Evolutionary conservation across 179 eudicot species (phyloP), one percentile per base, ranked within the genome.

Genomic region (Spinacia oleracea): DNA sequence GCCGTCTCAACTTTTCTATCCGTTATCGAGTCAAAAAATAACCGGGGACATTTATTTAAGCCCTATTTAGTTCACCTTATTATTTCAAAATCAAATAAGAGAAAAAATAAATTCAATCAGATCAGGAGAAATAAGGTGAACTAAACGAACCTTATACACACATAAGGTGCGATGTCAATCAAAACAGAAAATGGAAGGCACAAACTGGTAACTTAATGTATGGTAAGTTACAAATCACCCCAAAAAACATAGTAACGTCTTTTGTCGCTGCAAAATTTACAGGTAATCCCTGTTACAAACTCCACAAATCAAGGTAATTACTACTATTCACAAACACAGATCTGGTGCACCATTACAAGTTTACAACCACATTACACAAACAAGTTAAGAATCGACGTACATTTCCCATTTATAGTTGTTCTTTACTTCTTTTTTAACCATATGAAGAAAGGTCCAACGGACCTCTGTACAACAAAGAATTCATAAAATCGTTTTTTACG

Each of bases 381-480:
- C 78, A 62, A 43, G 62, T 43, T 67, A 50, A 27, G 16, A 55
- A 40, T 31, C 25, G 70, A 79, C 53, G 35, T 43, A 21, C 46
- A 76, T 64, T 72, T 76, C 25, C 21, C 46, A 76, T 64, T 72
- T 72, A 73, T 72, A 80, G 10, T 53, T 58, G n/a, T n/a, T n/a
- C n/a, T n/a, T n/a, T n/a, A n/a, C n/a, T n/a, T n/a, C n/a, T n/a
- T 25, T 71, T 45, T 38, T 55, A 75, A 78, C 74, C 45, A 69
- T 18, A 56, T 55, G 11, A 35, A 70, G 11, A 63, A 71, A 79
- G 21, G 65, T 56, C 58, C 80, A 46, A n/a, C 21, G 75, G 75
- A 65, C 34, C 78, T 69, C 77, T 83, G 74, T 79, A 80, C 83
- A 83, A n/a, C 65, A 82, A 71, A 78, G 45, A 77, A 82, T 76